Conservation (phyloP, 2,329 filamentous ascomycete species). For the Paecilomyces dactylethromorphus region DNA sequence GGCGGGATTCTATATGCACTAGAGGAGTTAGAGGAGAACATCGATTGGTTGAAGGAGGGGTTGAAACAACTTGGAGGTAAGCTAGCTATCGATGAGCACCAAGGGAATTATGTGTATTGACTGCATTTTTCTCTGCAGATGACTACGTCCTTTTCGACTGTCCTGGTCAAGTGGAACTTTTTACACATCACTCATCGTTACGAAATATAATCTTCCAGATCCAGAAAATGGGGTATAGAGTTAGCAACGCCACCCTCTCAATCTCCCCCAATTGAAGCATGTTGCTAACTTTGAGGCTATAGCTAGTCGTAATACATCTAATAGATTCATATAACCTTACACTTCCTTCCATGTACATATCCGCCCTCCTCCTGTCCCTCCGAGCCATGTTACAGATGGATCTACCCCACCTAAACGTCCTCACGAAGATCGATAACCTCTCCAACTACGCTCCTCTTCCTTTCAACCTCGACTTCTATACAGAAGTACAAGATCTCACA, state of each 20-base stretch:
- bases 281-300: constrained; percentile 8
- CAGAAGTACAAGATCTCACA: constrained; percentile 87
- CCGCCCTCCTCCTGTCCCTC: constrained; percentile 84
- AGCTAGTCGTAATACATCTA: constrained; percentile 91
- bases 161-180: constrained; percentile 92
- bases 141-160: constrained; percentile 96
- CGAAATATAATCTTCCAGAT: constrained; percentile 87
- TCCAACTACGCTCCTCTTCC: constrained; percentile 76
- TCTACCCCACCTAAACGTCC: constrained; percentile 87
- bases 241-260: constrained; percentile 43
- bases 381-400: constrained; percentile 98
- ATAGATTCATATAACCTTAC: constrained; percentile 92
- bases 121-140: constrained; percentile 40
- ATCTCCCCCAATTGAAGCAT: background rate
- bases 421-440: constrained; percentile 97
- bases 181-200: constrained; percentile 88
- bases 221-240: constrained; percentile 86
- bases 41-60: constrained; percentile 82
- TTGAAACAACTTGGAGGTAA: constrained; percentile 65
- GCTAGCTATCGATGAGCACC: constrained; percentile 7
- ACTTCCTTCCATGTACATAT: constrained; percentile 88
- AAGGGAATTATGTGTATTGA: background rate
- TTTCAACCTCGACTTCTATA: constrained; percentile 96
- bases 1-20: constrained; percentile 88
- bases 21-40: constrained; percentile 89